Conservation (phyloP, 2,329 filamentous ascomycete genomes). For the Nemania diffusa region DNA sequence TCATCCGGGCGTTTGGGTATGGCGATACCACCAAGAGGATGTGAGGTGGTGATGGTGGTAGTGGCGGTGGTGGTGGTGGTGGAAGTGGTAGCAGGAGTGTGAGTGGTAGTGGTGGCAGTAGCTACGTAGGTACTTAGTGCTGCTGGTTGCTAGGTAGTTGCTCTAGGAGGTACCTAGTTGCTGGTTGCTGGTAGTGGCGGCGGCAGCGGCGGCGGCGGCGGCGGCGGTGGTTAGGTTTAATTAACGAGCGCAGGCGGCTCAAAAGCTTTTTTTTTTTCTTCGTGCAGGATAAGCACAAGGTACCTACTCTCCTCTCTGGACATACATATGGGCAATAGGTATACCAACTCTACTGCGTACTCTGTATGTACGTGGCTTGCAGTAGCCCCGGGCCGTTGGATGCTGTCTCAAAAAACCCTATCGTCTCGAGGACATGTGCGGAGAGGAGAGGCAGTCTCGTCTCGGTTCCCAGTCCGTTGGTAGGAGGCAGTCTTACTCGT, state of each 20-base stretch:
- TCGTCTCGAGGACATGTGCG: conserved; percentile 4
- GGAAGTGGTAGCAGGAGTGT: not conserved
- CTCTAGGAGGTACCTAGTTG: too few relatives aligned
- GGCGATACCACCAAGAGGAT: conserved; percentile 7
- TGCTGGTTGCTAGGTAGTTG: not conserved
- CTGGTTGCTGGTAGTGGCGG: too few relatives aligned
- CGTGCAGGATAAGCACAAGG: too few relatives aligned
- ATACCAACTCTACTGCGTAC: too few relatives aligned
- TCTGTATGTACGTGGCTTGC: not conserved
- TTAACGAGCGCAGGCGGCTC: not conserved
- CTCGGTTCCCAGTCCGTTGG: not conserved
- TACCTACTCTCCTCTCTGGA: too few relatives aligned
- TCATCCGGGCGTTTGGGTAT: conserved; percentile 20
- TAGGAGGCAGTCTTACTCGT: not conserved
- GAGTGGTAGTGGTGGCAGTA: too few relatives aligned
- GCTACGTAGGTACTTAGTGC: too few relatives aligned
- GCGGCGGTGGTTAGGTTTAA: too few relatives aligned
- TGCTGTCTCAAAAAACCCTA: conserved; percentile 9
- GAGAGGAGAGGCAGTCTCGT: conserved; percentile 5
- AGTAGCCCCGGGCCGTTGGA: not conserved
- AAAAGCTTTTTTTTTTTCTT: not conserved
- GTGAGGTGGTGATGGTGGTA: not conserved
- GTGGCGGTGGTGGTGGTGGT: not conserved
- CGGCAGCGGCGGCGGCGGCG: too few relatives aligned
- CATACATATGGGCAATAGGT: too few relatives aligned